Evolutionary conservation across 106 monocot genomes (phyloP), one percentile per base, ranked within the genome.

Genomic region (Platanthera zijinensis): DNA sequence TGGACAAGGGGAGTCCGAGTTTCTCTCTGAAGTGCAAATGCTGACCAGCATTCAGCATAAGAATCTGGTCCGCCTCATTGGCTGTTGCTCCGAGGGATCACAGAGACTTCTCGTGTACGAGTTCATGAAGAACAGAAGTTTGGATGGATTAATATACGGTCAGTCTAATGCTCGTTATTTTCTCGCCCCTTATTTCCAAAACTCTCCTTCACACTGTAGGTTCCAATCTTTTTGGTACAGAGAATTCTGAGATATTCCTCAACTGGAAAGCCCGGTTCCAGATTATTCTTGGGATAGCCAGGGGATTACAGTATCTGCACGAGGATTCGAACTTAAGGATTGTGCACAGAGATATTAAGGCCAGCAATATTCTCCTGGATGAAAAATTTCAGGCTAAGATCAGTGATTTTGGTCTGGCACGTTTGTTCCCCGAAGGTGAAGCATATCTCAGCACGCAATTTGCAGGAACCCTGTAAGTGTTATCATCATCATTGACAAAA

Each of bases 301-400:
- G 85, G 49, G 89, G 85, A 10, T 50, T 89, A 45, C 89, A 86
- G 72, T 89, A 89, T 62, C 81, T 89, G 21, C 89, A 89, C 70
- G 89, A 89, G 53, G 89, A 89, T 22, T 85, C 89, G 12, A 80
- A 85, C 78, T 39, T 88, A 25, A 80, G 88, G 72, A 88, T 88
- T 46, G 85, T 88, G 54, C 88, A 88, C 72, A 80, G 88, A 75
- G 88, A 87, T 72, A 87, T 87, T 50, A 87, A 87, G 76, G 87
- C 87, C 3, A 87, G 87, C 76, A 88, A 88, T 74, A 84, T 89
- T 66, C 89, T 89, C 66, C 77, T 89, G 13, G 85, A 85, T 81
- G 89, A 89, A 3, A 89, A 81, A 73, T 89, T 85, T 69, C 89
- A 85, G 47, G 85, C 89, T 19, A 89, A 89, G 64, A 89, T 89